Evolutionary conservation across 257 asterid species (phyloP).

Genomic region (Lycium barbarum): DNA sequence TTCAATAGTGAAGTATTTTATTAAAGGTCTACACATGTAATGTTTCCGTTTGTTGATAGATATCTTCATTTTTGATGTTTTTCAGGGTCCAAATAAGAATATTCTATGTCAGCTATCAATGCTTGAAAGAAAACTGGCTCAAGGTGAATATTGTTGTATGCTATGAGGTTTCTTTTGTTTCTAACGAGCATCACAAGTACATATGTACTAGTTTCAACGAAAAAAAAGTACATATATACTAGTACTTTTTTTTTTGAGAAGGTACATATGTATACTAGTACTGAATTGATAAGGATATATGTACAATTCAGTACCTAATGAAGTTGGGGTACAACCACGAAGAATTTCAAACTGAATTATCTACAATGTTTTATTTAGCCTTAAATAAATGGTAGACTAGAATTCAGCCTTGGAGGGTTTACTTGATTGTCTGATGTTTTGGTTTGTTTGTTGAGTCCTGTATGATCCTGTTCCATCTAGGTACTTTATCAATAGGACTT

Average conservation of each 20-base stretch:
- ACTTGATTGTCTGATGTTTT: neutral
- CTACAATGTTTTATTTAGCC: neutral
- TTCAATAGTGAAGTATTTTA: neutral
- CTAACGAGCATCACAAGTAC: constrained; percentile 11
- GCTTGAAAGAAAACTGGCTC: constrained; percentile 94
- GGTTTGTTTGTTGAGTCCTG: neutral
- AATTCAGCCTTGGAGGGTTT: neutral
- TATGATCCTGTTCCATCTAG: neutral
- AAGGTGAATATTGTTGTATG: constrained; percentile 49
- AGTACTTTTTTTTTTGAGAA: neutral
- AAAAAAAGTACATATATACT: no score
- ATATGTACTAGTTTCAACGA: neutral
- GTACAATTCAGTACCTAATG: neutral
- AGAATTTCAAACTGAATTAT: constrained; percentile 10
- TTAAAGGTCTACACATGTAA: neutral
- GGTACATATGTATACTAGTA: neutral
- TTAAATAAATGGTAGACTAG: neutral
- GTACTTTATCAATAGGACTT: constrained; percentile 5
- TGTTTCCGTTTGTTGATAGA: constrained; percentile 24
- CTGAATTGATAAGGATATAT: neutral
- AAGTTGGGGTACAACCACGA: neutral
- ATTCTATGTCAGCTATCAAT: constrained; percentile 92
- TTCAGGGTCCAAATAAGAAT: constrained; percentile 80
- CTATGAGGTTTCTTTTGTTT: neutral
- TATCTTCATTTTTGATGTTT: constrained; percentile 10